These are phyloP conservation scores for Alternaria gansuensis DNA, from an alignment of 2,329 filamentous ascomycete species.

Conservation along the genomic window DNA sequence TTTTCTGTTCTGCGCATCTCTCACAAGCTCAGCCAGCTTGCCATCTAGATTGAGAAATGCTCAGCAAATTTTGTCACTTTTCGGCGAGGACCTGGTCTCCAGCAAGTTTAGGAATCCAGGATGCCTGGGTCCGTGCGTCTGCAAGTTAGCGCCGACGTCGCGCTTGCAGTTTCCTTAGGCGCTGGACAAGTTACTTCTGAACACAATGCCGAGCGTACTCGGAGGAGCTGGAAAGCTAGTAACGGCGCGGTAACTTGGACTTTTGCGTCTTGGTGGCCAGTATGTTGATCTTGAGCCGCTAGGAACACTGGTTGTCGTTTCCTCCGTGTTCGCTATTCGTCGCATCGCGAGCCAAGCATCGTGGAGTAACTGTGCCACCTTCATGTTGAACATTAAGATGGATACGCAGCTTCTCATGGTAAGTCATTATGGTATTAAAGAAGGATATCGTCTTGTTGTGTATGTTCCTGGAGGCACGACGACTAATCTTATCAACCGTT, in stretches of 20 bases:
- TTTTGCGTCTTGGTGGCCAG: not conserved
- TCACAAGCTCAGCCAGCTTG: not conserved
- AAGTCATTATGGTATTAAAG: no score
- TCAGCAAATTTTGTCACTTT: not conserved
- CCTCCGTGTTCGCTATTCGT: not conserved
- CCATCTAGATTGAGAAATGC: not conserved
- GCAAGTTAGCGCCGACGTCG: constrained; percentile 1
- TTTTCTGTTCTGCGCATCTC: not conserved
- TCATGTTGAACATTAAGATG: not conserved
- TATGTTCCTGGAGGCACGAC: no score
- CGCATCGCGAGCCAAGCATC: constrained; percentile 1
- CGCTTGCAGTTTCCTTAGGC: constrained; percentile 1
- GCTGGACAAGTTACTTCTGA: not conserved
- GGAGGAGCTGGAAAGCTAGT: not conserved
- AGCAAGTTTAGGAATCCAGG: not conserved
- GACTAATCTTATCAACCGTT: no score
- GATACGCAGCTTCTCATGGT: no score
- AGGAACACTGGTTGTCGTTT: not conserved
- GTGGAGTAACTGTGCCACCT: constrained; percentile 1
- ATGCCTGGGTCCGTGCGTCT: not conserved
- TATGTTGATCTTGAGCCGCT: constrained; percentile 1
- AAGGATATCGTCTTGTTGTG: no score
- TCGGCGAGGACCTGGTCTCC: not conserved
- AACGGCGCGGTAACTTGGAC: not conserved
- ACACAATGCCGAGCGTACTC: not conserved